Evolutionary conservation across 2,329 filamentous ascomycete species (phyloP).

Genomic region (Leptographium galeiforme): DNA sequence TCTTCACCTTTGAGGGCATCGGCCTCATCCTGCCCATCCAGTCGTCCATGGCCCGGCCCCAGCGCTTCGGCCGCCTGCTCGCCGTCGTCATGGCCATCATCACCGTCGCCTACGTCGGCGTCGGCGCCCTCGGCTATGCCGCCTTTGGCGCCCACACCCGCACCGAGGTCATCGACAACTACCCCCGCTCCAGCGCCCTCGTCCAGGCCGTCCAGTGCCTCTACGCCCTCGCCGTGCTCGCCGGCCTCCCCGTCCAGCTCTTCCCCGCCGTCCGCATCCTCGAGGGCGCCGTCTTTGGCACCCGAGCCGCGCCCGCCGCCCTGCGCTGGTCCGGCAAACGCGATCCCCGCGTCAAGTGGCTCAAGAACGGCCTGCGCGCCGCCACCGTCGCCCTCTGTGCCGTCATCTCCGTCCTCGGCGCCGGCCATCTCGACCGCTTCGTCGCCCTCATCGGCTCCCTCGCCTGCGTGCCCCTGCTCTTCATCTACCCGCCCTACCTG

Average conservation of each 20-base stretch:
- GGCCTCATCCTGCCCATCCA: constrained; percentile 66
- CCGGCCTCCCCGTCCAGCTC: constrained; percentile 60
- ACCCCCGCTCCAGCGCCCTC: constrained; percentile 54
- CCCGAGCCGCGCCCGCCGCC: constrained; percentile 8
- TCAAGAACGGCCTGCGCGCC: constrained; percentile 56
- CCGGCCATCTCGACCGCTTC: constrained; percentile 59
- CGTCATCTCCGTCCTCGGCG: constrained; percentile 47
- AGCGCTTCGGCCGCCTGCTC: constrained; percentile 53
- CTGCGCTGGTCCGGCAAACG: constrained; percentile 49
- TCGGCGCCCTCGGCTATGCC: constrained; percentile 61
- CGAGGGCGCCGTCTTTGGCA: constrained; percentile 53
- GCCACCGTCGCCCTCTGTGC: constrained; percentile 44
- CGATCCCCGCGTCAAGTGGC: constrained; percentile 54
- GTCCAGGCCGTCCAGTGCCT: constrained; percentile 66
- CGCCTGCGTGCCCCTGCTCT: constrained; percentile 63
- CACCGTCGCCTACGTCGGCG: constrained; percentile 57
- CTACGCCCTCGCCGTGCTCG: constrained; percentile 61
- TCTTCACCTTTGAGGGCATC: constrained; percentile 70
- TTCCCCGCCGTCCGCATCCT: constrained; percentile 62
- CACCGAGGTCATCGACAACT: constrained; percentile 67
- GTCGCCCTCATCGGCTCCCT: constrained; percentile 61
- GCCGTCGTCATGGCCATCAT: constrained; percentile 60
- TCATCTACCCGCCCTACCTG: constrained; percentile 61
- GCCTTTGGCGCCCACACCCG: constrained; percentile 56
- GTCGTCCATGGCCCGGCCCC: constrained; percentile 58